phyloP scores from a whole-genome alignment of 2,329 filamentous ascomycete species.

The Pseudocercospora fijiensis region DNA sequence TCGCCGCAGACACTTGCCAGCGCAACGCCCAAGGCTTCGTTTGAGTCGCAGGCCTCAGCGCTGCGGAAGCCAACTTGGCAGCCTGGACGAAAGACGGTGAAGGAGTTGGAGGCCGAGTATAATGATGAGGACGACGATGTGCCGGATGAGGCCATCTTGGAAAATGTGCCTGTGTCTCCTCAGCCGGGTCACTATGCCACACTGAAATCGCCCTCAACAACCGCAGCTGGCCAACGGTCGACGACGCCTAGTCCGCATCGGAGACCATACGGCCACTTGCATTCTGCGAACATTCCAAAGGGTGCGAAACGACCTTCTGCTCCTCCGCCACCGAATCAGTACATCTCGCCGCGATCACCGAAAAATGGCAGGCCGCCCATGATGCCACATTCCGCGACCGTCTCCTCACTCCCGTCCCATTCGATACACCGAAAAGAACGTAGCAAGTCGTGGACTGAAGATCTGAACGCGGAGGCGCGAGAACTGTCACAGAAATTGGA shows the following conservation, averaged over 20 bases:
- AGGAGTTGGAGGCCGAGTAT: conserved; percentile 74
- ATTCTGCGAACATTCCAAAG: conserved; percentile 39
- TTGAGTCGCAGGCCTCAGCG: conserved; percentile 20
- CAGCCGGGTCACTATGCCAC: conserved; percentile 38
- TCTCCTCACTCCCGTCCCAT: conserved; percentile 29
- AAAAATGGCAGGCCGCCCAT: conserved; percentile 29
- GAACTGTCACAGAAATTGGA: conserved; percentile 77
- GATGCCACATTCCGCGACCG: conserved; percentile 37
- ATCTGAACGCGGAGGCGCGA: conserved; percentile 70
- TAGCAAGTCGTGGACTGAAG: conserved; percentile 72
- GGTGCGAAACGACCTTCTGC: conserved; percentile 37
- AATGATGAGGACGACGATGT: conserved; percentile 74
- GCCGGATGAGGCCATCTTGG: conserved; percentile 73
- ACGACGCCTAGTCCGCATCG: conserved; percentile 40
- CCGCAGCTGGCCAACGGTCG: conserved; percentile 20
- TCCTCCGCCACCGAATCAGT: conserved; percentile 28
- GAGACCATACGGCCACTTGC: conserved; percentile 33
- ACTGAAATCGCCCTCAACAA: conserved; percentile 24
- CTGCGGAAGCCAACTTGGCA: conserved; percentile 60
- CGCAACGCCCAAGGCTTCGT: conserved; percentile 28
- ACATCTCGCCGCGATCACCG: conserved; percentile 33
- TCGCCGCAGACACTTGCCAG: conserved; percentile 25
- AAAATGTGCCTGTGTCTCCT: conserved; percentile 80
- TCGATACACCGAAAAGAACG: conserved; percentile 33
- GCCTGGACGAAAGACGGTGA: conserved; percentile 64